A percentile compares a stretch with the other conserved stretches of the same genome.
Evolutionary conservation across 768 basidiomycete genomes (phyloP).

Genomic region (Amanita thiersii): DNA sequence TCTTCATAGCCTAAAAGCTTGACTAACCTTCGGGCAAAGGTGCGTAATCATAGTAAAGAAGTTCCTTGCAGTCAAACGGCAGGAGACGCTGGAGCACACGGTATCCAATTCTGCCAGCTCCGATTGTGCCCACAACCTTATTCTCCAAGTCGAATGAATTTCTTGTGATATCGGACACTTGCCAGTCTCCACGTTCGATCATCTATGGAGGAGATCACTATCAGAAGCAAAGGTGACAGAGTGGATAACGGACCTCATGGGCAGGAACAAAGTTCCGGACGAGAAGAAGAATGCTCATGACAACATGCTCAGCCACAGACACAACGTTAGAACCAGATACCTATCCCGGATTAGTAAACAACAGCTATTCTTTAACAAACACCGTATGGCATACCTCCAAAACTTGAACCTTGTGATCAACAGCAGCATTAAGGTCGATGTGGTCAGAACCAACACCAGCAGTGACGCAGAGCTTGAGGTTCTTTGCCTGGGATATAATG

Average conservation of each 20-base stretch:
- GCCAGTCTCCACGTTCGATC: slow-evolving; percentile 83
- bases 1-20: neutral
- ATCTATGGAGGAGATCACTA: slow-evolving; percentile 32
- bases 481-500: slow-evolving; percentile 53
- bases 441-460: slow-evolving; percentile 90
- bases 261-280: slow-evolving; percentile 87
- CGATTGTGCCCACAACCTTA: slow-evolving; percentile 90
- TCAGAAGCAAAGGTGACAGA: no score
- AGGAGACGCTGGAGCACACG: slow-evolving; percentile 72
- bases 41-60: slow-evolving; percentile 84
- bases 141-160: slow-evolving; percentile 84
- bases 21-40: slow-evolving; percentile 52
- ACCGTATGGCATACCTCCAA: slow-evolving; percentile 38
- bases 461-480: slow-evolving; percentile 84
- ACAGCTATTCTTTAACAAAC: slow-evolving; percentile 3
- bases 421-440: slow-evolving; percentile 84
- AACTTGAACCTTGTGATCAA: slow-evolving; percentile 72
- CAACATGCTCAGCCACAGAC: slow-evolving; percentile 85
- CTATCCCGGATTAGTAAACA: slow-evolving; percentile 18
- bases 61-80: slow-evolving; percentile 85
- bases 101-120: slow-evolving; percentile 76
- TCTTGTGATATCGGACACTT: slow-evolving; percentile 75
- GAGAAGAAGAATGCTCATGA: slow-evolving; percentile 86
- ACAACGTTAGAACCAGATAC: slow-evolving; percentile 88
- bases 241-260: slow-evolving; percentile 66